Evolutionary conservation across 1,139 yeast genomes (phyloP).

Genomic region (Wickerhamiella pararugosa): DNA sequence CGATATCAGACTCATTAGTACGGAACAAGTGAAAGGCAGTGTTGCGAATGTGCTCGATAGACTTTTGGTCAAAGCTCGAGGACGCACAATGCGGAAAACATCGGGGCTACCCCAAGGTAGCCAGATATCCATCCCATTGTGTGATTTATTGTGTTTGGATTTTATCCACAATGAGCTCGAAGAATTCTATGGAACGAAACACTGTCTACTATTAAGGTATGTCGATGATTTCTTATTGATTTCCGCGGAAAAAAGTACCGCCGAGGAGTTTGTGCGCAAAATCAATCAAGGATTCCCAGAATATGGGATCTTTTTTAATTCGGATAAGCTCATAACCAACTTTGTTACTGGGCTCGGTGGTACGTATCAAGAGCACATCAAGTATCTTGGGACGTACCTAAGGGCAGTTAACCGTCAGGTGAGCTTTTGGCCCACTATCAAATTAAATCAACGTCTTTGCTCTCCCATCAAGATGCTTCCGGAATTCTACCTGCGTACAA

Average conservation of each 20-base stretch:
- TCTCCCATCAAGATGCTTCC: too few species aligned
- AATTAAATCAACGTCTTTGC: constrained; percentile 2
- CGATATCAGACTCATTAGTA: constrained; percentile 7
- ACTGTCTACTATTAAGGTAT: constrained; percentile 37
- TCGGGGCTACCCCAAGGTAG: constrained; percentile 83
- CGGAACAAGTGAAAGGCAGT: constrained; percentile 6
- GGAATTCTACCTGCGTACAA: too few species aligned
- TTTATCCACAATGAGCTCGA: constrained; percentile 36
- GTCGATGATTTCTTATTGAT: constrained; percentile 80
- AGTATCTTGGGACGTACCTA: constrained; percentile 1
- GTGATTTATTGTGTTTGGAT: constrained; percentile 59
- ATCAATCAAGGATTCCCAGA: constrained; percentile 31
- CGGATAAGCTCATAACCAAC: constrained; percentile 35
- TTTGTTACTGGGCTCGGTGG: constrained; percentile 12
- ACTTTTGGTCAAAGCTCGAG: constrained; percentile 27
- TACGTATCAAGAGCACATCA: background rate
- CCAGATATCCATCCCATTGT: constrained; percentile 57
- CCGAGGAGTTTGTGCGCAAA: constrained; percentile 18
- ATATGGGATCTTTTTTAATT: constrained; percentile 49
- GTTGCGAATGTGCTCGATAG: constrained; percentile 26
- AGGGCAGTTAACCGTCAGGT: too few species aligned
- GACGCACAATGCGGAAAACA: constrained; percentile 31
- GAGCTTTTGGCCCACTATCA: too few species aligned
- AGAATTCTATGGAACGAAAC: constrained; percentile 19
- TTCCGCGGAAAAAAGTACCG: constrained; percentile 28